Evolutionary conservation across 2,329 filamentous ascomycete species (phyloP), one percentile per base, ranked within the genome.

Genomic region (Fusarium compactum): DNA sequence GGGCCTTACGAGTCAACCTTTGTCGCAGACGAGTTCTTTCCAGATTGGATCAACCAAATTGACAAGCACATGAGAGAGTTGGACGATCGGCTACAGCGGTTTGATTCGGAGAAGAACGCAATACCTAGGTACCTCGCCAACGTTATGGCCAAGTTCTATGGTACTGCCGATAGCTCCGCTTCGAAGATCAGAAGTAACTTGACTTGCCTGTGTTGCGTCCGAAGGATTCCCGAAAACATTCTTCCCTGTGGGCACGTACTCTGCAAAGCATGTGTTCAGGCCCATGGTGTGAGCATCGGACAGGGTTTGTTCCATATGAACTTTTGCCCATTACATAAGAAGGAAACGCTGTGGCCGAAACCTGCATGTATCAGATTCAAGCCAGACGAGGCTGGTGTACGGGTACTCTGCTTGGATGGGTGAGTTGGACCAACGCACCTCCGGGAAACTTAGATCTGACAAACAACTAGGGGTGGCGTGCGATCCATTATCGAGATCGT

Each of bases 371-470:
- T 52, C 32, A 52, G 32, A 2, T 40, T 52, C 4, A 52, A 40
- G 8, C 32, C 48, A 8, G 20, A 40, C 1, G 48, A 52, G 15
- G 48, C 48, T 12, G 48, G 48, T 52, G 32, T 52, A 4, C 7
- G 48, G 2, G 7, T 52, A 2, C 22, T 52, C 2, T 52, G 48
- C 48, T 40, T 40, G 5, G 48, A 52, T 20, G 48, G 48, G 48
- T 52, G 15, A 27, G 22, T 1, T 14, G 40, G 8, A 11, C 20
- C 2, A 3, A n/a, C 0, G 9, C 2, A 5, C 15, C n/a, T 43
- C 20, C 32, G 8, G 4, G 6, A 8, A 3, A 20, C 22, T 22
- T 3, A 5, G 8, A 15, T 8, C n/a, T 43, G 14, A 51, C 12
- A 2, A 7, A 3, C 2, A 11, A 9, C 8, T 4, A 52, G 48